Evolutionary conservation across 495 filamentous ascomycete species (phyloP).

Genomic region (Xylaria nigripes): DNA sequence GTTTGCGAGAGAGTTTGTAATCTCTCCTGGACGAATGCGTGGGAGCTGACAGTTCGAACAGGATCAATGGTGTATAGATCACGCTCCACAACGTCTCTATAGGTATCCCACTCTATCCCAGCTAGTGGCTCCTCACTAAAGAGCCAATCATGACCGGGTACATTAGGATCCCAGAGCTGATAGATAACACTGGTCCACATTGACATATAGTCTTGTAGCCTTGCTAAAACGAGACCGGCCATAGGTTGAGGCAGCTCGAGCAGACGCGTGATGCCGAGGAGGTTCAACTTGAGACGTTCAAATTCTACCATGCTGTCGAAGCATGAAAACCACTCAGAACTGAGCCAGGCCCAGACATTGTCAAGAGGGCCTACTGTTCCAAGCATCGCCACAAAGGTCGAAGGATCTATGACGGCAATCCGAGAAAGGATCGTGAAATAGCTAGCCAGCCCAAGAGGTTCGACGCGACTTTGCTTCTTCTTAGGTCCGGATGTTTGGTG

Average conservation of each 20-base stretch:
- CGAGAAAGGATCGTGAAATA: constrained; percentile 79
- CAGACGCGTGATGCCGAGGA: constrained; percentile 72
- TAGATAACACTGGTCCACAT: constrained; percentile 46
- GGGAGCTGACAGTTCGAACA: constrained; percentile 61
- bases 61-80: constrained; percentile 56
- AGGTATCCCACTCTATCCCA: constrained; percentile 58
- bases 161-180: constrained; percentile 29
- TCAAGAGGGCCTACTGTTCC: constrained; percentile 31
- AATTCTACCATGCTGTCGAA: constrained; percentile 74
- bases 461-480: constrained; percentile 51
- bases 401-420: constrained; percentile 61
- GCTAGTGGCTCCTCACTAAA: constrained; percentile 64
- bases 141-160: constrained; percentile 32
- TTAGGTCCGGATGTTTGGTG: constrained; percentile 73
- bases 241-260: constrained; percentile 53
- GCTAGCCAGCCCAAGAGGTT: constrained; percentile 64
- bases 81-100: constrained; percentile 43
- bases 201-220: constrained; percentile 44
- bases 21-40: constrained; percentile 59
- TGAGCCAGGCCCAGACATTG: constrained; percentile 61
- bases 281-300: constrained; percentile 70
- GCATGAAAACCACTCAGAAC: constrained; percentile 80
- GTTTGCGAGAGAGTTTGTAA: constrained; percentile 57
- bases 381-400: constrained; percentile 54
- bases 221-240: constrained; percentile 38